Evolutionary conservation across 768 basidiomycete genomes (phyloP).

Genomic region (Glaciozyma antarctica): DNA sequence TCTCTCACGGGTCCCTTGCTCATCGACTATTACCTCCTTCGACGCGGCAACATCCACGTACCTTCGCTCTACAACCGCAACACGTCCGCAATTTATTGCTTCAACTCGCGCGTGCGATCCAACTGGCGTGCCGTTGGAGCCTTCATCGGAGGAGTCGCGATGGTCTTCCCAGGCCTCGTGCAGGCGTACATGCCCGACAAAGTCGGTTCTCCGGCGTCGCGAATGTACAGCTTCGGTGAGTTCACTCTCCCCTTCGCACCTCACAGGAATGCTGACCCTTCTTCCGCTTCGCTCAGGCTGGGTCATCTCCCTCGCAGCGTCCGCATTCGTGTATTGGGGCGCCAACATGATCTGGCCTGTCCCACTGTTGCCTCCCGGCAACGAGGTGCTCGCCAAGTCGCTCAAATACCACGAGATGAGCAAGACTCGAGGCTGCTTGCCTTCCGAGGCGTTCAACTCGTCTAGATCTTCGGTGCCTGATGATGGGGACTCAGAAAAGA

Average conservation of each 20-base stretch:
- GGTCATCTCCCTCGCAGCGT: not conserved
- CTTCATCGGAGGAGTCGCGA: not conserved
- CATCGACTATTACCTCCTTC: not conserved
- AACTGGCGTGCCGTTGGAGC: not conserved
- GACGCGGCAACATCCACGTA: not conserved
- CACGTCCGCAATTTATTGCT: not conserved
- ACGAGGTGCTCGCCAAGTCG: not conserved
- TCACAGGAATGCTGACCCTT: too few species aligned
- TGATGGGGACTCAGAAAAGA: too few species aligned
- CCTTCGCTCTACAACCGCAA: not conserved
- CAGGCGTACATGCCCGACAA: not conserved
- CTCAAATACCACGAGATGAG: not conserved
- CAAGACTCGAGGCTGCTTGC: not conserved
- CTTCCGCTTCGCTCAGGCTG: not conserved
- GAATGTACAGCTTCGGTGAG: not conserved
- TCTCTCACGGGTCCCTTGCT: not conserved
- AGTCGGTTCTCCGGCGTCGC: not conserved
- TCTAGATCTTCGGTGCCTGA: too few species aligned
- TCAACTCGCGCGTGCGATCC: not conserved
- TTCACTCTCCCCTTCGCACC: not conserved
- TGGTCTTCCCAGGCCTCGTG: not conserved
- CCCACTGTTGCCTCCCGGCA: not conserved
- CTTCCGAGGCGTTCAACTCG: too few species aligned
- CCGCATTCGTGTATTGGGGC: not conserved
- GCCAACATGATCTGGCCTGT: not conserved